Base-by-base conservation (phyloP, 2,329 filamentous ascomycete genomes). In the Corynespora cassiicola region DNA sequence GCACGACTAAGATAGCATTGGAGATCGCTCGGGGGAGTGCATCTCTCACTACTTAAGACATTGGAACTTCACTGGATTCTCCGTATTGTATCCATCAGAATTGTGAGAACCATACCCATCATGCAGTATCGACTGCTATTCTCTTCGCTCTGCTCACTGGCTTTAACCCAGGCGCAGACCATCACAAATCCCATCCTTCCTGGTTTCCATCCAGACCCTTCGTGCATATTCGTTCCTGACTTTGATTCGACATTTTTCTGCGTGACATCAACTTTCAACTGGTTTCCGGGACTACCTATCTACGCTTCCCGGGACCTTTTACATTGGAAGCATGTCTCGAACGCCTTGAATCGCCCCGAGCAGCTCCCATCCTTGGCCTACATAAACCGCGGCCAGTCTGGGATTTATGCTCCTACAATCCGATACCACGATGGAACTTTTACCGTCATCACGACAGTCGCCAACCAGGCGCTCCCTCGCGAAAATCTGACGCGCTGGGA, bases 201-300 rank as follows among this genome's bases (percentile, higher is more conserved):
- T 4, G 74, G 74, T 9, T 77, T 71, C 35, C 64, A 74, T 33
- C 69, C 74, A 0, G 73, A 76, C 43, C 74, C 74, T 2, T 72
- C 66, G 28, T 74, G 73, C 39, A 65, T 72, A 15, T 65, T 69
- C 25, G 69, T 75, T 5, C 50, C 59, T 3, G 56, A 69, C 18
- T 40, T 32, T 35, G 22, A 47, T 19, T 28, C 36, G 19, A 72
- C 68, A 0, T 74, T 71, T 50, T 76, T 73, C 54, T 73, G 73
- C 34, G 71, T 70, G 1, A 65, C 66, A 2, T 74, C 72, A 1
- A 71, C 66, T n/a, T 76, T 77, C 53, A 59, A 70, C 33, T 63
- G 66, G 2, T 75, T 73, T 29, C 74, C 74, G 0, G 73, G 73
- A 0, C 58, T 75, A 2, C 73, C 73, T 1, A 59, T 77, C 15